Base-by-base conservation (phyloP, 2,329 filamentous ascomycete genomes). In the Ophiosphaerella narmari region DNA sequence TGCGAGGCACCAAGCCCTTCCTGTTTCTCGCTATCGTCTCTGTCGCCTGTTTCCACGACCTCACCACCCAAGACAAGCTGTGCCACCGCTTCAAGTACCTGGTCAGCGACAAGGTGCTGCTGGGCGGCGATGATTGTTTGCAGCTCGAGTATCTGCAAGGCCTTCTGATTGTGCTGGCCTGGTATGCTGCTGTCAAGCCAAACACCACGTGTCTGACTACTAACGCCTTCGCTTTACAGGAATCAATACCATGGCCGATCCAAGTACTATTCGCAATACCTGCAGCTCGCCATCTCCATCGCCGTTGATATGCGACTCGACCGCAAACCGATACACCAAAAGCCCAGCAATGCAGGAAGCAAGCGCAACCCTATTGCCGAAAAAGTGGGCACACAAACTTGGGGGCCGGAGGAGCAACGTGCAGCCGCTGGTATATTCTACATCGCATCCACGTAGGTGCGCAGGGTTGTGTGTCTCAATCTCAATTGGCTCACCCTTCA, bases 371-470 rank as follows among this genome's bases (percentile, higher is more conserved):
- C 62, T 13, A 52, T 64, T 14, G 54, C 58, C n/a, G 45, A 45
- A 8, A 48, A 36, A 16, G 42, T 46, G 26, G 60, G 57, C 16
- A 50, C 52, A n/a, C 45, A 43, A 43, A 49, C 56, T 12, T 71
- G 67, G 65, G 67, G 71, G 3, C 48, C 56, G n/a, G 77, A 78
- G 21, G 76, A 77, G 45, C 73, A 77, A 43, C 70, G 77, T 39
- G 76, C 77, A 2, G 67, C 77, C 11, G 71, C 74, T 3, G 77
- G 76, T 4, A 72, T 75, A 24, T 79, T 75, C 52, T 77, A 75
- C 51, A 58, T 79, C 11, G 73, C 74, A 9, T 75, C 75, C 5
- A 68, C 70, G 75, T 77, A 57, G 52, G 71, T 65, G 16, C 21
- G 5, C 32, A 18, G 1, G 29, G 29, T 21, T 21, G 9, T 9